Percentiles rank a stretch among this genome's conserved stretches.
Conservation (phyloP, 2,329 filamentous ascomycete species). For the Xylaria sp. region DNA sequence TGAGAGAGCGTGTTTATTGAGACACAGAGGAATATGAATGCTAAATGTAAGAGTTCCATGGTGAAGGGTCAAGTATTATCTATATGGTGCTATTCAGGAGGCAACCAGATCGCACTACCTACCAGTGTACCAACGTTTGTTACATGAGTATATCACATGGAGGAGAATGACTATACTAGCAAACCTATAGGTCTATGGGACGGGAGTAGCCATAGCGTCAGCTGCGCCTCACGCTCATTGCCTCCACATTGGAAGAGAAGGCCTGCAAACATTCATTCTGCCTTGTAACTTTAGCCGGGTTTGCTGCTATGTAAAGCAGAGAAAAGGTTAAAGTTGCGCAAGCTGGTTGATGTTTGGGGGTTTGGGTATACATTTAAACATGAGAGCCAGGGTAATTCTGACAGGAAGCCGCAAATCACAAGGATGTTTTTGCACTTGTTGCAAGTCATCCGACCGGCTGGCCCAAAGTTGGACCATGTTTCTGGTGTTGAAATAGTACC, state of each 20-base stretch:
- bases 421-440: slow-evolving; percentile 35
- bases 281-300: slow-evolving; percentile 15
- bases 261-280: slow-evolving; percentile 14
- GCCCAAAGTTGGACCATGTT: slow-evolving; percentile 11
- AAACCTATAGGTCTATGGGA: slow-evolving; percentile 6
- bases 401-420: slow-evolving; percentile 19
- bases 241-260: not conserved
- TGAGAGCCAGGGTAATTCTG: slow-evolving; percentile 21
- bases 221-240: slow-evolving; percentile 28
- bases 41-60: not conserved
- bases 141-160: slow-evolving; percentile 22
- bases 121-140: slow-evolving; percentile 4
- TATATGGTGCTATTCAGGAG: slow-evolving; percentile 23
- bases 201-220: slow-evolving; percentile 1
- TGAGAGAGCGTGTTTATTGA: not conserved
- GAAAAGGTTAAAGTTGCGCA: not conserved
- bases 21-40: not conserved
- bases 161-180: slow-evolving; percentile 6
- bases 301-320: slow-evolving; percentile 20
- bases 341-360: slow-evolving; percentile 12
- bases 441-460: slow-evolving; percentile 5
- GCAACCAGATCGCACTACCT: slow-evolving; percentile 23
- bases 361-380: not conserved
- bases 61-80: slow-evolving; percentile 12
- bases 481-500: not conserved